These are phyloP conservation scores for Santalum album DNA, from an alignment of 164 flowering plant genomes.

Conservation along the genomic window DNA sequence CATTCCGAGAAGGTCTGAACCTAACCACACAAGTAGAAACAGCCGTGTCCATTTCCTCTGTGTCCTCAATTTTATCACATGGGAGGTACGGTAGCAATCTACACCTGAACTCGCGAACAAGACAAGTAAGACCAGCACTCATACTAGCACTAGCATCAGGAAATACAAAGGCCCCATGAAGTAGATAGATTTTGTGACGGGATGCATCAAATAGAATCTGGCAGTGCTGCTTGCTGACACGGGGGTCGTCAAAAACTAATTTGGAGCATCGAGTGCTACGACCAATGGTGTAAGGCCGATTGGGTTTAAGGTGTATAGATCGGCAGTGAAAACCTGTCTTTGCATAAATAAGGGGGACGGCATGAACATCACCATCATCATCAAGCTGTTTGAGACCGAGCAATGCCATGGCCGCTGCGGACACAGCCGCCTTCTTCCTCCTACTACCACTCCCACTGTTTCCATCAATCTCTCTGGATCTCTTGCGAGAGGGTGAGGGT, in stretches of 20 bases:
- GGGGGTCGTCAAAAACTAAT: constrained; percentile 27
- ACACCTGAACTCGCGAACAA: constrained; percentile 19
- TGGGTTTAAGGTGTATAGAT: constrained; percentile 34
- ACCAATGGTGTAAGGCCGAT: constrained; percentile 49
- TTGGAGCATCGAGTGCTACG: constrained; percentile 28
- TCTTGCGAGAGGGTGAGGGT: too few species aligned
- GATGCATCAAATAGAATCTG: constrained; percentile 42
- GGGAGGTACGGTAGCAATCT: constrained; percentile 9
- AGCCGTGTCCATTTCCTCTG: not conserved
- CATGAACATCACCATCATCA: constrained; percentile 6
- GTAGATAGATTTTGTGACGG: constrained; percentile 31
- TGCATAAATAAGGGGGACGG: constrained; percentile 25
- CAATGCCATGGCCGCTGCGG: not conserved
- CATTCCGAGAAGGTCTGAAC: constrained; percentile 49
- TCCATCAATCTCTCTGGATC: too few species aligned
- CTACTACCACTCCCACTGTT: too few species aligned
- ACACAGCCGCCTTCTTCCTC: not conserved
- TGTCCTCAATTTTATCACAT: too few species aligned
- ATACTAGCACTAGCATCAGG: constrained; percentile 7
- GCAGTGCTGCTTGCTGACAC: constrained; percentile 68
- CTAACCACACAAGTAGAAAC: not conserved
- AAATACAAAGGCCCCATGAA: constrained; percentile 25
- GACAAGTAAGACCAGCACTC: too few species aligned
- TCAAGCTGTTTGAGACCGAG: not conserved
- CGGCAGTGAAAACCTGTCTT: constrained; percentile 17